phyloP scores from a whole-genome alignment of 2,329 filamentous ascomycete species.

The Arachnopeziza araneosa region DNA sequence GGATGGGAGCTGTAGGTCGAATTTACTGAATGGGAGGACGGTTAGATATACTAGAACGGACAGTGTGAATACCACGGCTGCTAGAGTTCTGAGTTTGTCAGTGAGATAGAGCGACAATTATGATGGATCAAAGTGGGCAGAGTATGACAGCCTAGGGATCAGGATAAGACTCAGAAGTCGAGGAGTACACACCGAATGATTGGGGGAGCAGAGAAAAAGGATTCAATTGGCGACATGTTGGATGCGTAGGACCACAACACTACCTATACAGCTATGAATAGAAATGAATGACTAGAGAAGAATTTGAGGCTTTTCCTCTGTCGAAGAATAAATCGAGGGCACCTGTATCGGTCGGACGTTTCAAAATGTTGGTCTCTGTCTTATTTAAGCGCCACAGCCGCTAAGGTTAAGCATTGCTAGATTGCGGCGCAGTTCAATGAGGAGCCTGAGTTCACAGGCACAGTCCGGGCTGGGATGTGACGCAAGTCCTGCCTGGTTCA shows the following conservation, averaged over 20 bases:
- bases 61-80: conserved; percentile 1
- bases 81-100: neutral
- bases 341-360: neutral
- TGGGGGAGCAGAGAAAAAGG: neutral
- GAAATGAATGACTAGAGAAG: neutral
- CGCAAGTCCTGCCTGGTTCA: too few relatives aligned
- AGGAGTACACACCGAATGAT: neutral
- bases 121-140: too few relatives aligned
- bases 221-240: neutral
- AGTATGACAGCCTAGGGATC: too few relatives aligned
- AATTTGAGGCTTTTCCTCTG: neutral
- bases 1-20: conserved; percentile 1
- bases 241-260: neutral
- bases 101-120: neutral
- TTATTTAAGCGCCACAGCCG: neutral
- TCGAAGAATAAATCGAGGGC: neutral
- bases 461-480: too few relatives aligned
- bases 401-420: neutral
- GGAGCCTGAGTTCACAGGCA: too few relatives aligned
- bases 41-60: conserved; percentile 4
- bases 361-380: neutral
- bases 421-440: too few relatives aligned
- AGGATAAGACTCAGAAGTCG: neutral
- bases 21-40: neutral
- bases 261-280: neutral